phyloP scores from a whole-genome alignment of 2,329 filamentous ascomycete species.

The Pyricularia pennisetigena region DNA sequence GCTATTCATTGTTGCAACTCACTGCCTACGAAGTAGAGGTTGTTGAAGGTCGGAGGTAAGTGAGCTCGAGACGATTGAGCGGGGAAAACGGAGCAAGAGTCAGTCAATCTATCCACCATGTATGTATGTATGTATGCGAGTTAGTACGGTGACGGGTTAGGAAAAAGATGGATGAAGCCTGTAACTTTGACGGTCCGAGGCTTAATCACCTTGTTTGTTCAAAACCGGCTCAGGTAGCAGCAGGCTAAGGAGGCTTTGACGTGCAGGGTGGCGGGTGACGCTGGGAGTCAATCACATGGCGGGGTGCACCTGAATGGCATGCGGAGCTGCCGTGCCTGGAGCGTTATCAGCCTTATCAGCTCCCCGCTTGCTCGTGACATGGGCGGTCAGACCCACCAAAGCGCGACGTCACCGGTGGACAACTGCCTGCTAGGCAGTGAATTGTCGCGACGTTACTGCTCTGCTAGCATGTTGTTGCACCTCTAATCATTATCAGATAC shows the following conservation, averaged over 20 bases:
- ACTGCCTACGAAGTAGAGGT: background rate
- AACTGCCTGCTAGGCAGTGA: too few relatives aligned
- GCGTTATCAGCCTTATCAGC: background rate
- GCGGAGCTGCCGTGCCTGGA: background rate
- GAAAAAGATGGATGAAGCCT: background rate
- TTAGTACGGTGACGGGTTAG: background rate
- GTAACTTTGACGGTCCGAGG: background rate
- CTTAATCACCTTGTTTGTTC: background rate
- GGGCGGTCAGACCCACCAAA: background rate
- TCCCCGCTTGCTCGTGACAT: background rate
- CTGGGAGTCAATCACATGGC: conserved; percentile 1
- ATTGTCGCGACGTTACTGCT: too few relatives aligned
- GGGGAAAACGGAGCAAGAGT: background rate
- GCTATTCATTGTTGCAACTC: conserved; percentile 53
- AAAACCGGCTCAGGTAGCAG: background rate
- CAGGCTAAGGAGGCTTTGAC: background rate
- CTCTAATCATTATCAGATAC: too few relatives aligned
- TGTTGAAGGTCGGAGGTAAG: background rate
- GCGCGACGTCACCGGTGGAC: background rate
- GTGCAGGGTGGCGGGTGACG: background rate
- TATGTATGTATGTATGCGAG: background rate
- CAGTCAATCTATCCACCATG: background rate
- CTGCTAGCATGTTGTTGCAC: too few relatives aligned
- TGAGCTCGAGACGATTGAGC: background rate
- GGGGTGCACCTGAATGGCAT: background rate